Base-by-base conservation (phyloP, 768 basidiomycete species). In the Fomitopsis pulvina region DNA sequence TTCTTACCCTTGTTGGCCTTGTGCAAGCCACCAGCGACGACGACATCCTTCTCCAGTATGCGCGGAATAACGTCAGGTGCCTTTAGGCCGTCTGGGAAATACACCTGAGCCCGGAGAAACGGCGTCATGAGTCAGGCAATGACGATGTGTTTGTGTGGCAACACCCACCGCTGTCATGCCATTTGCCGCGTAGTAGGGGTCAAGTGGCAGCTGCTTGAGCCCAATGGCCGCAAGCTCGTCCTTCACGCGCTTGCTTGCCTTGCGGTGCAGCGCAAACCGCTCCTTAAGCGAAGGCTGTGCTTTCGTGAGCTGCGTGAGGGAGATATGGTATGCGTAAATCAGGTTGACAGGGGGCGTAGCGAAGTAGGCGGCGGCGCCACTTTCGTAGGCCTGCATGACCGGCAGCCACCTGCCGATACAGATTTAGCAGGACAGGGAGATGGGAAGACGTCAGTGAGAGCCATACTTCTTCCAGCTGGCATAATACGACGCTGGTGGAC, bases 261-360 rank as follows among this genome's bases (percentile, higher is more conserved):
- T 77, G 27, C 76, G 77, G 70, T 99, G 96, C 21, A 80, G 69
- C 41, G 71, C 65, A 68, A 98, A 85, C 6, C 94, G 82, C 42
- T 92, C 82, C 50, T 83, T 75, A 30, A 98, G 77, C 1, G 89
- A 81, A 2, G 80, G 75, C 1, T 72, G 58, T 5, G 69, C 70
- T 59, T 73, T 72, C 5, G 80, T 84, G 67, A 99, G 91, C 53
- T 78, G 73, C 22, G 67, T 66, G 45, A 99, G 78, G 8, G 93
- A 86, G n/a, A 81, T 77, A 60, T 86, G 82, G 66, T 89, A 90
- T 2, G 96, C 90, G 66, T 92, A 89, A 61, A 98, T 81, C 57
- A 99, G 80, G 70, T 96, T 95, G 52, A 94, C 89, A 7, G 92
- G 93, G 2, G 92, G 90, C 0, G 93, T 97, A 7, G 94, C 95